These are phyloP conservation scores for Musa acuminata DNA, from an alignment of 176 grass and related monocot genomes.

Conservation along the genomic window DNA sequence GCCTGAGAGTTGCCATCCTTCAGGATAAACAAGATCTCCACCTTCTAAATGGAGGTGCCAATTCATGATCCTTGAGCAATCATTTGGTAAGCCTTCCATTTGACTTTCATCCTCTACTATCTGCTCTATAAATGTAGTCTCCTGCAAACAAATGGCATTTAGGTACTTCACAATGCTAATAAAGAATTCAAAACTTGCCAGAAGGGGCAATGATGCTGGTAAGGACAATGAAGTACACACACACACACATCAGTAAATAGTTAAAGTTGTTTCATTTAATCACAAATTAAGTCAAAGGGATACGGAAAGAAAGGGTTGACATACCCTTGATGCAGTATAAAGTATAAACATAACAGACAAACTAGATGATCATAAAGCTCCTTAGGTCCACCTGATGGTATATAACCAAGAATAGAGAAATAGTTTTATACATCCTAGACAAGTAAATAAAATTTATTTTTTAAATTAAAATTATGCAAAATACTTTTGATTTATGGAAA, in stretches of 20 bases:
- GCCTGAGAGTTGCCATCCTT: constrained; percentile 50
- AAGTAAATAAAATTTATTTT: not conserved
- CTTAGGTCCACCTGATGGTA: not conserved
- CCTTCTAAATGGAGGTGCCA: constrained; percentile 91
- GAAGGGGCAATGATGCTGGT: too few relatives aligned
- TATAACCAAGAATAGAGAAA: not conserved
- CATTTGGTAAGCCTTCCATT: constrained; percentile 86
- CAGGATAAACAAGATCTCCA: constrained; percentile 66
- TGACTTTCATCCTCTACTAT: constrained; percentile 93
- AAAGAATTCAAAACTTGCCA: too few relatives aligned
- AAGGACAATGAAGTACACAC: too few relatives aligned
- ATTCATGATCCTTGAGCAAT: constrained; percentile 89
- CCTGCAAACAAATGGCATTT: constrained; percentile 47
- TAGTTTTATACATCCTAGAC: not conserved
- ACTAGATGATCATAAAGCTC: not conserved
- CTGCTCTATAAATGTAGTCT: constrained; percentile 74
- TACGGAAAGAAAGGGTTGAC: not conserved
- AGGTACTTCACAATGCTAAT: not conserved
- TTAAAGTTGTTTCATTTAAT: not conserved
- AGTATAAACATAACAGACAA: not conserved
- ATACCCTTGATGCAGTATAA: not conserved
- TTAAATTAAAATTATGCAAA: not conserved
- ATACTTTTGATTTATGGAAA: not conserved
- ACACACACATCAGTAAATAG: not conserved
- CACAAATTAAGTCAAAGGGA: not conserved